Evolutionary conservation across 2,329 filamentous ascomycete genomes (phyloP), one percentile per base, ranked within the genome.

Genomic region (Colletotrichum viniferum): DNA sequence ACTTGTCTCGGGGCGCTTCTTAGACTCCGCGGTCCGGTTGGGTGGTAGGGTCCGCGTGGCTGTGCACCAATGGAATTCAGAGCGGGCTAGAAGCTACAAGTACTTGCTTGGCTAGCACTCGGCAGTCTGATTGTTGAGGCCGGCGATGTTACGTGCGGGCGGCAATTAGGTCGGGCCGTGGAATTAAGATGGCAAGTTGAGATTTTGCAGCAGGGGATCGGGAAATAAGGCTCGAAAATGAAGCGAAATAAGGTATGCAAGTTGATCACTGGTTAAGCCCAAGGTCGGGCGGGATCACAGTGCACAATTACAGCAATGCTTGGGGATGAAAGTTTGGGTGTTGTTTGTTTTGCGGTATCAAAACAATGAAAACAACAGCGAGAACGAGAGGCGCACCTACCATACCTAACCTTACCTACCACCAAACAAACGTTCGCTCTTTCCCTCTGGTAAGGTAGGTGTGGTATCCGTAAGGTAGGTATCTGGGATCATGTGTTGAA

Each of bases 141-240:
- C 12, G 30, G 38, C 55, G 67, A 74, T 61, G 55, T 8, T 21
- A 75, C 56, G 32, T 68, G 24, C n/a, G 48, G 28, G 32, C 73
- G 73, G 73, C 63, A 14, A 52, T 69, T 73, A 73, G 24, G 73
- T 76, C 73, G 73, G 73, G 55, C 73, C 73, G 73, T 30, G 28
- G 38, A 12, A 52, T 52, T 4, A 5, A 52, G 43, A 52, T 26
- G 28, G 34, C 32, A 38, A 36, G n/a, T 4, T 61, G 28, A 32
- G 28, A 34, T 30, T 34, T 62, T 30, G 28, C 10, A 32, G 7
- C 18, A 32, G 32, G 26, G 58, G n/a, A 32, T 32, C 32, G 30
- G 58, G 30, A 61, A 32, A 61, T 61, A 32, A 21, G 58, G 28
- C 28, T 58, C 55, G 30, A 43, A 32, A 24, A 26, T 24, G 34